Percentiles rank a stretch among this genome's conserved stretches.
These are phyloP conservation scores for Leccinum colubrinum DNA, from an alignment of 1,284 basidiomycete species.

Conservation along the genomic window DNA sequence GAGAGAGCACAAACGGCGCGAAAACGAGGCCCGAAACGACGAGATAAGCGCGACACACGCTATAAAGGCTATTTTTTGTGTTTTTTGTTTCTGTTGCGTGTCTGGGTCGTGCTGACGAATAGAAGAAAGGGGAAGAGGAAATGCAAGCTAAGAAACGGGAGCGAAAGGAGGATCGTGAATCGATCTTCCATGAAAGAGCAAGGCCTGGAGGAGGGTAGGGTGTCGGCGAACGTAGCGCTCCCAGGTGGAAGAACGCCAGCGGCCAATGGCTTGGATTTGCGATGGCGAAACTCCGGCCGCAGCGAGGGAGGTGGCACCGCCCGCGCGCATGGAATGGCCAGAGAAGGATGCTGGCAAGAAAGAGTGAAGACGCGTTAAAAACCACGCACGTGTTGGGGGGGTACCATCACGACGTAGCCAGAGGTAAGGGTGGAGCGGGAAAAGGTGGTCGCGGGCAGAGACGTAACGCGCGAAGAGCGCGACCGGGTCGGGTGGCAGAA, in stretches of 20 bases:
- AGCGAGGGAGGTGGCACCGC: constrained; percentile 7
- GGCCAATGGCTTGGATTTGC: constrained; percentile 8
- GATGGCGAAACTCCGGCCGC: constrained; percentile 2
- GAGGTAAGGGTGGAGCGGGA: no score
- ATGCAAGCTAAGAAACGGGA: not conserved
- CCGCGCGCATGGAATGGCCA: constrained; percentile 6
- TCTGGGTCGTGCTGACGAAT: no score
- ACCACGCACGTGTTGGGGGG: not conserved
- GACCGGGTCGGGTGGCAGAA: no score
- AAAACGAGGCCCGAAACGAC: no score
- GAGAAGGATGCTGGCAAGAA: not conserved
- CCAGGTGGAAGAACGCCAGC: constrained; percentile 1
- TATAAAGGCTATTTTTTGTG: no score
- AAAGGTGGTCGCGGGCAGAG: no score
- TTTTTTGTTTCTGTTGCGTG: no score
- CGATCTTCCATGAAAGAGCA: not conserved
- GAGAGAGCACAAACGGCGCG: no score
- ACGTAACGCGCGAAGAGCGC: no score
- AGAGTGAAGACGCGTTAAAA: not conserved
- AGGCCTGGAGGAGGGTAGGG: constrained; percentile 1
- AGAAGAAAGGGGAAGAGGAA: not conserved
- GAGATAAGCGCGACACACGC: no score
- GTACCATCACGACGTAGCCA: no score
- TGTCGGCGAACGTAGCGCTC: constrained; percentile 3
- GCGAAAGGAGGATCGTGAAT: not conserved